Base-by-base conservation (phyloP, 2,329 filamentous ascomycete genomes). In the Fusarium nelsonii region DNA sequence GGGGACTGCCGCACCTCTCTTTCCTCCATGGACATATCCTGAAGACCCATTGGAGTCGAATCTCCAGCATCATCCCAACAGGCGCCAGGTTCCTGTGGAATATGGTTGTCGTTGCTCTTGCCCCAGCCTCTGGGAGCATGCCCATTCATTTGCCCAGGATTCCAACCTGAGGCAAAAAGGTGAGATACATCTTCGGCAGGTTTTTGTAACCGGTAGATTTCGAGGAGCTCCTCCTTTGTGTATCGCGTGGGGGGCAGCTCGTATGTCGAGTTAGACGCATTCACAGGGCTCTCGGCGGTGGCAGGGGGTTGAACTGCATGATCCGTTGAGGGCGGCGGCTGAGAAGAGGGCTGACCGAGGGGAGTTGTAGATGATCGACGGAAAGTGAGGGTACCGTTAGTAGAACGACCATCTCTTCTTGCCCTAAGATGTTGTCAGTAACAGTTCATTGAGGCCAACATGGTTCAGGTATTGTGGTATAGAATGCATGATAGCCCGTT, bases 61-160 rank as follows among this genome's bases (percentile, higher is more conserved):
- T 86, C 85, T 26, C 92, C 93, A 63, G 86, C 85, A 61, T 87
- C 81, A 76, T 97, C 92, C 96, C 95, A 99, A 79, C 94, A 98
- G 41, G 95, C 88, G 67, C 96, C 93, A n/a, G 94, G 92, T 44
- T 95, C 94, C 75, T 92, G 88, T 61, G 90, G 90, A 67, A 86
- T 84, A 68, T 93, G 91, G 62, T 86, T 87, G 69, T 97, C 94
- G 61, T 88, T 87, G 71, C 84, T 86, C 78, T 94, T 93, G 52
- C 92, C 92, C 93, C 93, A 97, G 55, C 88, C 87, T 78, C 89
- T 80, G 79, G 87, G 73, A 70, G 83, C 74, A 79, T 85, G 74
- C 77, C 90, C 89, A 72, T 93, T 94, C 40, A 88, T 82, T 51
- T 89, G 86, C 61, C 89, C 87, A 30, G 94, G 92, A 77, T 93